These are phyloP conservation scores for Penicillium cataractarum DNA, from an alignment of 495 filamentous ascomycete species.

Conservation along the genomic window DNA sequence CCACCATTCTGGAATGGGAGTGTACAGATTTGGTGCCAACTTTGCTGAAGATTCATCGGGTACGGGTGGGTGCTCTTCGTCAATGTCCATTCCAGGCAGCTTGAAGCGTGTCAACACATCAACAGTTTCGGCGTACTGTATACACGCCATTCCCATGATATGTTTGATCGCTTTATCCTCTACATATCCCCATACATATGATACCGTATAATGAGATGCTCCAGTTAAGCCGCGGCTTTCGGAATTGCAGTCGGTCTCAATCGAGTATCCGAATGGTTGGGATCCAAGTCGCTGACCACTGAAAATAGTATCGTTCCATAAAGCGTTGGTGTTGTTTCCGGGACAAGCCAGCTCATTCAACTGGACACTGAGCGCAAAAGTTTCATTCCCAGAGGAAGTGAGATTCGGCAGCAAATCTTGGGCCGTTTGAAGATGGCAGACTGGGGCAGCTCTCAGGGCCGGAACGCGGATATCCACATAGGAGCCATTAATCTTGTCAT, in stretches of 20 bases:
- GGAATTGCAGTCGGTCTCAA: not conserved
- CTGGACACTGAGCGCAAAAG: too few species aligned
- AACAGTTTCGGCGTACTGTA: slow-evolving; percentile 13
- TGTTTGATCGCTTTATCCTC: not conserved
- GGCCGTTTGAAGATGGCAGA: not conserved
- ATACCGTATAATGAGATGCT: not conserved
- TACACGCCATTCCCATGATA: slow-evolving; percentile 5
- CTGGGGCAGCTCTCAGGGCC: slow-evolving; percentile 3
- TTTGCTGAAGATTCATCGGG: slow-evolving; percentile 13
- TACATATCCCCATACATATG: slow-evolving; percentile 15
- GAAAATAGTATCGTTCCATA: not conserved
- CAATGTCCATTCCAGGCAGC: slow-evolving; percentile 13
- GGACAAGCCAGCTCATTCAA: slow-evolving; percentile 11
- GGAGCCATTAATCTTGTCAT: not conserved
- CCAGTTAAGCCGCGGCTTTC: not conserved
- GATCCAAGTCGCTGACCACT: not conserved
- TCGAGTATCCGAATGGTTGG: slow-evolving; percentile 14
- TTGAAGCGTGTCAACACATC: slow-evolving; percentile 11
- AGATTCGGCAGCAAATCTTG: slow-evolving; percentile 2
- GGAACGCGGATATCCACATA: slow-evolving; percentile 12
- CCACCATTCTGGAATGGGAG: slow-evolving; percentile 11
- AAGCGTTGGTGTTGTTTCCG: slow-evolving; percentile 2
- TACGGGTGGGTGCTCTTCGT: slow-evolving; percentile 6
- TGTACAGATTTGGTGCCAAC: slow-evolving; percentile 8
- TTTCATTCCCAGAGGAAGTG: too few species aligned